A percentile compares a stretch with the other conserved stretches of the same genome.
phyloP scores from a whole-genome alignment of 352 stramenopile species.

The Pythium sukuiense region DNA sequence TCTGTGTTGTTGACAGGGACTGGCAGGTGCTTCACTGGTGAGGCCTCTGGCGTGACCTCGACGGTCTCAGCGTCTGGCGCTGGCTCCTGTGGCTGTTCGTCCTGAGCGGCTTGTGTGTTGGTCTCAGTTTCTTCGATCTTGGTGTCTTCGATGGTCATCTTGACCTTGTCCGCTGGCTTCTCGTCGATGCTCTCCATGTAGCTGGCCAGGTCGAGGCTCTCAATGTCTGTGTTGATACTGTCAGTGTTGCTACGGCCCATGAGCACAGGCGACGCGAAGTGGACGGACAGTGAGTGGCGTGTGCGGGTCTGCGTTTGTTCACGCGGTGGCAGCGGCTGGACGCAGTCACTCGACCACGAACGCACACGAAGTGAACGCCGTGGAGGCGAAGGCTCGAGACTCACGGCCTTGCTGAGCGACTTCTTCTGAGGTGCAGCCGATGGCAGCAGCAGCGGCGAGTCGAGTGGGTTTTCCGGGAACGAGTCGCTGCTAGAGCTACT shows the following conservation, averaged over 20 bases:
- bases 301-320: slow-evolving; percentile 15
- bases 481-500: slow-evolving; percentile 17
- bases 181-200: slow-evolving; percentile 19
- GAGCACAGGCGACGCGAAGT: slow-evolving; percentile 26
- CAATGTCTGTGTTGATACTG: slow-evolving; percentile 11
- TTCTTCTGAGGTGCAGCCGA: not conserved
- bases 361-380: slow-evolving; percentile 9
- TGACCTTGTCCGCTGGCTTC: slow-evolving; percentile 1
- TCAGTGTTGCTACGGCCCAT: slow-evolving; percentile 9
- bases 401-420: slow-evolving; percentile 14
- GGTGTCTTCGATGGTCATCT: not conserved
- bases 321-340: slow-evolving; percentile 7
- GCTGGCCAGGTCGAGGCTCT: slow-evolving; percentile 14
- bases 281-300: slow-evolving; percentile 26
- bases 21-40: not conserved
- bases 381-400: not conserved
- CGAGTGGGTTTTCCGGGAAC: slow-evolving; percentile 16
- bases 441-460: slow-evolving; percentile 6
- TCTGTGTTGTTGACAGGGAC: not conserved
- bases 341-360: slow-evolving; percentile 23
- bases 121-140: not conserved
- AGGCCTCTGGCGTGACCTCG: not conserved
- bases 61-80: not conserved
- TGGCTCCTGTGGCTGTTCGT: not conserved
- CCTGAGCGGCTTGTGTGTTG: not conserved